A percentile compares a stretch with the other conserved stretches of the same genome.
These are phyloP conservation scores for Atalantia buxifolia DNA, from an alignment of 345 rosid genomes.

Conservation along the genomic window DNA sequence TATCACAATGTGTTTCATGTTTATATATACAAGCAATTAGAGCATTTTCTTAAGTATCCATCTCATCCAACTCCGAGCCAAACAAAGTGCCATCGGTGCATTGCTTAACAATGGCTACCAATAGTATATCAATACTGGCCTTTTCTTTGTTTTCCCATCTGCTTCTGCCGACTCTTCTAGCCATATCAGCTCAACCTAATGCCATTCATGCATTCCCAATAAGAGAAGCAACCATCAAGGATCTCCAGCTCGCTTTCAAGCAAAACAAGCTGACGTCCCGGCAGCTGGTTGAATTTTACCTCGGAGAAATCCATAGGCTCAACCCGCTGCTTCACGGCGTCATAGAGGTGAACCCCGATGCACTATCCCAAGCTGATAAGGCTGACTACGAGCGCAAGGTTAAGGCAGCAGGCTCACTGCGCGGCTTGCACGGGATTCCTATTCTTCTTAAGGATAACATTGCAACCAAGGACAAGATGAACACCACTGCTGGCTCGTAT, in stretches of 20 bases:
- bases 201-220: neutral
- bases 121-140: neutral
- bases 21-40: neutral
- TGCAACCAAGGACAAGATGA: slow-evolving; percentile 50
- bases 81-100: too few species aligned
- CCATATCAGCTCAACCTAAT: neutral
- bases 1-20: neutral
- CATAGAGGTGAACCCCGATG: slow-evolving; percentile 15
- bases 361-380: slow-evolving; percentile 5
- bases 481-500: slow-evolving; percentile 50
- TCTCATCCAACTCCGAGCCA: neutral
- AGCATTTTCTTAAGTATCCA: neutral
- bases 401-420: slow-evolving; percentile 16
- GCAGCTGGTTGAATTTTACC: slow-evolving; percentile 6
- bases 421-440: slow-evolving; percentile 49
- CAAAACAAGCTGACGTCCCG: neutral
- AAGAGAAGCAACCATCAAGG: neutral
- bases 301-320: slow-evolving; percentile 1
- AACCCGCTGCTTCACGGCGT: neutral
- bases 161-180: neutral
- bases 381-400: slow-evolving; percentile 24
- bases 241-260: neutral
- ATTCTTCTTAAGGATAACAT: slow-evolving; percentile 53
- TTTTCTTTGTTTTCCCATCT: neutral
- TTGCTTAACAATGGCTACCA: neutral